Evolutionary conservation across 2,329 filamentous ascomycete species (phyloP).

Genomic region (Penicillium occitanis): DNA sequence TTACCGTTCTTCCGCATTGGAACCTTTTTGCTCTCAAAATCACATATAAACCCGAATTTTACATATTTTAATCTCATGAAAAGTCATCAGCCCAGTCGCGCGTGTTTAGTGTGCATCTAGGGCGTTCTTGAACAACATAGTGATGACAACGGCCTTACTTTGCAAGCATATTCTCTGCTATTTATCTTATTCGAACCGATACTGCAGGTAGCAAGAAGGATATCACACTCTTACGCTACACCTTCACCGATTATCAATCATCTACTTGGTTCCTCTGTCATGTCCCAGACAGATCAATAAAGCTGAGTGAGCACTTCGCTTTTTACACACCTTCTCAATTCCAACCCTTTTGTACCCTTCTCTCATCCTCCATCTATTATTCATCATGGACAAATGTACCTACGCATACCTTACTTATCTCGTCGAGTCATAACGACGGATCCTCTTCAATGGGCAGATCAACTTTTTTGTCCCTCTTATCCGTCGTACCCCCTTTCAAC

Average conservation of each 20-base stretch:
- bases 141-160: constrained; percentile 3
- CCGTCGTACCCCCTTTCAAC: not conserved
- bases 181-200: not conserved
- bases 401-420: not conserved
- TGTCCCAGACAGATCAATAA: not conserved
- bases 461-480: not conserved
- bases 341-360: not conserved
- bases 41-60: not conserved
- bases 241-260: not conserved
- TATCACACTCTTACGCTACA: too few species aligned
- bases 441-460: not conserved
- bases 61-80: constrained; percentile 12
- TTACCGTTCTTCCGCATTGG: not conserved
- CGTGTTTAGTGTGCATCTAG: constrained; percentile 7
- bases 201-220: not conserved
- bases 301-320: not conserved
- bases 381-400: not conserved
- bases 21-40: not conserved
- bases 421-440: not conserved
- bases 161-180: not conserved
- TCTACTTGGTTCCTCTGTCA: not conserved
- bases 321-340: not conserved
- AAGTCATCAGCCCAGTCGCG: constrained; percentile 1
- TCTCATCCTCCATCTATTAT: not conserved
- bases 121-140: not conserved